Percentiles rank a stretch among this genome's conserved stretches.
Conservation (phyloP, 2,329 filamentous ascomycete species). For the Pseudodiploospora longispora region DNA sequence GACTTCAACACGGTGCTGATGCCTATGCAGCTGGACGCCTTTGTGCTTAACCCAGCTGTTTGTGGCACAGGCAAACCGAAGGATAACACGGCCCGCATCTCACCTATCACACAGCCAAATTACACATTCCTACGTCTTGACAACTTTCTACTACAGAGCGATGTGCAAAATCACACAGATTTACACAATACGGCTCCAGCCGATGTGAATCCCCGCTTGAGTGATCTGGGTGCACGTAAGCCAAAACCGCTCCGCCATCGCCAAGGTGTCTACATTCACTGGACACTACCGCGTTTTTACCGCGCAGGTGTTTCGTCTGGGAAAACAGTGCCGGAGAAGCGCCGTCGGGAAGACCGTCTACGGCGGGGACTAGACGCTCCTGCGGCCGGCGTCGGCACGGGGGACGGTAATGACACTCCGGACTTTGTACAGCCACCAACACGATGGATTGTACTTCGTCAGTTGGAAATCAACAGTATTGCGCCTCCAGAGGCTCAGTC, state of each 20-base stretch:
- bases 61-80: slow-evolving; percentile 15
- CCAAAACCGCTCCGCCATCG: slow-evolving; percentile 17
- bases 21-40: slow-evolving; percentile 25
- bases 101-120: slow-evolving; percentile 36
- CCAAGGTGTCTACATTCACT: slow-evolving; percentile 33
- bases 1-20: slow-evolving; percentile 10
- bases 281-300: slow-evolving; percentile 31
- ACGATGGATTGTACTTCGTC: slow-evolving; percentile 31
- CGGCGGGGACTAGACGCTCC: slow-evolving; percentile 2
- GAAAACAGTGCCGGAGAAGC: slow-evolving; percentile 1
- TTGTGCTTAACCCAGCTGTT: slow-evolving; percentile 20
- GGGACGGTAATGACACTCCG: slow-evolving; percentile 2
- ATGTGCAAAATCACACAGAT: slow-evolving; percentile 28
- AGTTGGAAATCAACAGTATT: slow-evolving; percentile 14
- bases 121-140: slow-evolving; percentile 35
- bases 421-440: slow-evolving; percentile 19
- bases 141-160: slow-evolving; percentile 24
- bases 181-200: slow-evolving; percentile 26
- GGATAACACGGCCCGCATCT: slow-evolving; percentile 21
- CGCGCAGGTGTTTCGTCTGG: slow-evolving; percentile 17
- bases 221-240: slow-evolving; percentile 20
- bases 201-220: slow-evolving; percentile 24
- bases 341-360: slow-evolving; percentile 1
- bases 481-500: slow-evolving; percentile 2
- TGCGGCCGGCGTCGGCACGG: not conserved